A percentile compares a stretch with the other conserved stretches of the same genome.
Conservation (phyloP, 2,329 filamentous ascomycete species). For the Periconia sp. region DNA sequence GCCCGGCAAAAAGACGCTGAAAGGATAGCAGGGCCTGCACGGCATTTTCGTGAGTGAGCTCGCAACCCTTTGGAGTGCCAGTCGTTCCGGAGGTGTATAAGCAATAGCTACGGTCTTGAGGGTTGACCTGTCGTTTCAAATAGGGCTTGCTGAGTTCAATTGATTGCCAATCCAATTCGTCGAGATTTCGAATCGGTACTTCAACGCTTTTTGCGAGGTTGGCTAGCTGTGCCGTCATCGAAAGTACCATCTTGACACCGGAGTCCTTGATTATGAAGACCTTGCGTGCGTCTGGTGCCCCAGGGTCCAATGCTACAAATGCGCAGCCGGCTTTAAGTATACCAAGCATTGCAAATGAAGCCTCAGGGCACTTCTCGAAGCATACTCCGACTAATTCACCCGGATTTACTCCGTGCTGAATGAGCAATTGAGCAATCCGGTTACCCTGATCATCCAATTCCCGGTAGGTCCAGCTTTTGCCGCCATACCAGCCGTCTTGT, state of each 20-base stretch:
- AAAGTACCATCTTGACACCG: conserved; percentile 66
- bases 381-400: conserved; percentile 75
- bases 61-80: conserved; percentile 84
- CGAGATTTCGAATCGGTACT: conserved; percentile 55
- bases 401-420: conserved; percentile 53
- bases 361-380: conserved; percentile 85
- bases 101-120: conserved; percentile 75
- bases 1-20: conserved; percentile 74
- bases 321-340: conserved; percentile 82
- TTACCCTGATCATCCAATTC: conserved; percentile 76
- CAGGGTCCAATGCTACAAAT: conserved; percentile 80
- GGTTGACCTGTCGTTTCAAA: conserved; percentile 31
- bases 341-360: conserved; percentile 81
- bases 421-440: conserved; percentile 70
- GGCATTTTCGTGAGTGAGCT: conserved; percentile 86
- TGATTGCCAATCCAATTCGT: conserved; percentile 45
- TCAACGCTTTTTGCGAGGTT: conserved; percentile 42
- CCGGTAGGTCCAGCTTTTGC: conserved; percentile 73
- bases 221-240: conserved; percentile 54
- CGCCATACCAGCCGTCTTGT: conserved; percentile 52
- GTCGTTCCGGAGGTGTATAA: conserved; percentile 90
- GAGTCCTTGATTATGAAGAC: conserved; percentile 81
- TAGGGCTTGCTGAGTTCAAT: conserved; percentile 43
- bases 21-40: conserved; percentile 92
- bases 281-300: conserved; percentile 74